Evolutionary conservation across 305 asterid species (phyloP).

Genomic region (Solanum hybrid): DNA sequence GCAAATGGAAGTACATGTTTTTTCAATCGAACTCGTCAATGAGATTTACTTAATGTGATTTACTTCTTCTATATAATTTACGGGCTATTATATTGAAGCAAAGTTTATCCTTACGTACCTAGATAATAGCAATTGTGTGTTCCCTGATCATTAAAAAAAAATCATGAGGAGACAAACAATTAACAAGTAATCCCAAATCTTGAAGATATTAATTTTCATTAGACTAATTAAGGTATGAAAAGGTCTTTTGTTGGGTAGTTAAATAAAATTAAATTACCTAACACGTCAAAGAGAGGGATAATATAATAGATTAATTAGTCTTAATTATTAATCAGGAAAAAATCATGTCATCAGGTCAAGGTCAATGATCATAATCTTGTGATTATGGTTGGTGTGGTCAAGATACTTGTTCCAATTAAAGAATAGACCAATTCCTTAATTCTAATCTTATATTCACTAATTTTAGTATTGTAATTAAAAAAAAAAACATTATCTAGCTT

Average conservation of each 20-base stretch:
- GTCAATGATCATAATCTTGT: not conserved
- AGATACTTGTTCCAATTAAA: not conserved
- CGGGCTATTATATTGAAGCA: not conserved
- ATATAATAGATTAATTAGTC: not conserved
- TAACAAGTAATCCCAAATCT: not conserved
- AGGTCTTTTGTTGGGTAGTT: not conserved
- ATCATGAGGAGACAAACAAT: not conserved
- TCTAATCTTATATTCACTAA: not conserved
- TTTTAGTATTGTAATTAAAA: not conserved
- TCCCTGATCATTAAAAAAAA: not conserved
- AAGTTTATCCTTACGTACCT: not conserved
- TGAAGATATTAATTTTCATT: not conserved
- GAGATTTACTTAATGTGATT: not conserved
- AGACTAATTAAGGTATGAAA: not conserved
- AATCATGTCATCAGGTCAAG: not conserved
- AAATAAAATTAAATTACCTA: not conserved
- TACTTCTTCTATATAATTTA: not conserved
- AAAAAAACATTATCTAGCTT: too few species aligned
- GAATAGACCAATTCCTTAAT: not conserved
- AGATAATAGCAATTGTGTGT: not conserved
- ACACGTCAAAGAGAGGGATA: not conserved
- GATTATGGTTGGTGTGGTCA: not conserved
- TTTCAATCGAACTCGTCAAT: not conserved
- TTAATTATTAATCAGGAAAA: not conserved
- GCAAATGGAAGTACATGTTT: not conserved